Base-by-base conservation (phyloP, 2,329 filamentous ascomycete species). In the Sporothrix protearum region DNA sequence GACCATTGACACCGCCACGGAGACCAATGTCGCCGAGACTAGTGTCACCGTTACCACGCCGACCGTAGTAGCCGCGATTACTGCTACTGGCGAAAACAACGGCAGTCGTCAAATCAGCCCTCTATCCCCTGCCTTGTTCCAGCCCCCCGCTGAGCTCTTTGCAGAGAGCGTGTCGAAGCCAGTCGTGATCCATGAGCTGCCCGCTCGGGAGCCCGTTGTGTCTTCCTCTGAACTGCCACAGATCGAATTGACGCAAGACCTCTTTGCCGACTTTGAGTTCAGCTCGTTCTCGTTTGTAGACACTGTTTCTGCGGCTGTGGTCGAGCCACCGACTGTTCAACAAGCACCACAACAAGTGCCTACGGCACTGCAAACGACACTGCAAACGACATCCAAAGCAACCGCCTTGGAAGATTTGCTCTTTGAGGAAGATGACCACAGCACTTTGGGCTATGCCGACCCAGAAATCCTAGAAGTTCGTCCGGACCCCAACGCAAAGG, bases 321-420 rank as follows among this genome's bases (percentile, higher is more conserved):
- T 39, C 10, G 49, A 59, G 25, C 8, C 61, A 1, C 30, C 77
- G 6, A 75, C 77, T 22, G 73, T 22, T 77, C 77, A 12, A 78
- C n/a, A 79, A 79, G 2, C 75, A 77, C 47, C 75, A n/a, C n/a
- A n/a, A n/a, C n/a, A n/a, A 85, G 33, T 6, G 0, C 30, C 30
- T 8, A 30, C 42, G 2, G 36, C 77, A 28, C 76, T 86, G 49
- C 78, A 84, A 74, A 80, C 80, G 1, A 47, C 77, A 28, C 76
- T 86, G 49, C 78, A 84, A 74, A 80, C 80, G 1, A 84, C 83
- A 0, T 86, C 84, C 67, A 87, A 86, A 73, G 77, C 82, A 36
- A 83, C 82, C 8, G 84, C 84, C 12, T 72, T 81, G 12, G 83
- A 86, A 71, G 84, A 86, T 73, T 75, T 82, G 30, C 76, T 87